Evolutionary conservation across 805 yeast species (phyloP).

Genomic region (Kuraishia hungarica): DNA sequence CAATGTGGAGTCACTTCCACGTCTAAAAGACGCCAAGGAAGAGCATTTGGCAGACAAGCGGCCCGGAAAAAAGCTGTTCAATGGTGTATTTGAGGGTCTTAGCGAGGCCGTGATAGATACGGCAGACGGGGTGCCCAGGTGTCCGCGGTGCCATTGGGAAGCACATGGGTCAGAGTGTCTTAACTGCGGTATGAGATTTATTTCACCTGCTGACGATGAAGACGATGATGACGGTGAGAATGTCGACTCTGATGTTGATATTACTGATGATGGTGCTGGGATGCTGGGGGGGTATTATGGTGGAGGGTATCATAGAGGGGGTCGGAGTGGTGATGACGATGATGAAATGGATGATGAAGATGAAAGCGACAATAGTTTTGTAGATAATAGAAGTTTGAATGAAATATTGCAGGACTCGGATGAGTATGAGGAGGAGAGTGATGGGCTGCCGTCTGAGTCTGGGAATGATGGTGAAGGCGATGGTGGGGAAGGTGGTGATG

Average conservation of each 20-base stretch:
- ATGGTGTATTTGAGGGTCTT: slow-evolving; percentile 36
- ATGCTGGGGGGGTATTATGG: neutral
- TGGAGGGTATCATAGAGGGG: neutral
- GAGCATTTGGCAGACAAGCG: slow-evolving; percentile 29
- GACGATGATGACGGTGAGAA: slow-evolving; percentile 10
- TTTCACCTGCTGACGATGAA: slow-evolving; percentile 5
- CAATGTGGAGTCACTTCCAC: slow-evolving; percentile 10
- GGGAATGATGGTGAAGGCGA: neutral
- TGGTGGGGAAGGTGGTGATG: neutral
- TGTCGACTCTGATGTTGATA: slow-evolving; percentile 12
- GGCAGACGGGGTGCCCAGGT: slow-evolving; percentile 67
- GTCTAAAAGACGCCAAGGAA: slow-evolving; percentile 19
- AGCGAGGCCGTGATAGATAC: slow-evolving; percentile 48
- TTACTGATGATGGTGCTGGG: slow-evolving; percentile 8
- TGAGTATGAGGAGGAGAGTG: neutral
- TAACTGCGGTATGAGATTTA: slow-evolving; percentile 54
- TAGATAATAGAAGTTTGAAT: neutral
- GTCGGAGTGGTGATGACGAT: neutral
- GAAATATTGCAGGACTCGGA: neutral
- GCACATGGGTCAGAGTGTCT: slow-evolving; percentile 58
- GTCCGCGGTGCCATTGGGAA: slow-evolving; percentile 78
- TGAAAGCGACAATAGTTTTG: neutral
- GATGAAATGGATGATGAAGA: neutral
- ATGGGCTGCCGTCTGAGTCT: neutral
- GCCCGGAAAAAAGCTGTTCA: slow-evolving; percentile 30